Evolutionary conservation across 116 monocot genomes (phyloP), one percentile per base, ranked within the genome.

Genomic region (Cymodocea nodosa): DNA sequence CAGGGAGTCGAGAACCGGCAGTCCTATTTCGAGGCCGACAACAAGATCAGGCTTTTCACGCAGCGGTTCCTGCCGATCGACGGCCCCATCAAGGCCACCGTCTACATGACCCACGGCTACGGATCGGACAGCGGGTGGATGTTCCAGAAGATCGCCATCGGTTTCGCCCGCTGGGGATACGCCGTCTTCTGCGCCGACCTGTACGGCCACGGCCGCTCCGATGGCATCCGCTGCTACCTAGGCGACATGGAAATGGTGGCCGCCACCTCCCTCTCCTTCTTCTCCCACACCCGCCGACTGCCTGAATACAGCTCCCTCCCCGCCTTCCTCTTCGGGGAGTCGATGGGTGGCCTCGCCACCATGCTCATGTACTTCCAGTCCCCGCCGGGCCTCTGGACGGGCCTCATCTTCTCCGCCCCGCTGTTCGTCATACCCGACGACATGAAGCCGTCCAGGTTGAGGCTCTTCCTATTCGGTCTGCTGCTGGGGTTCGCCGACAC

Each of bases 51-150:
- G 39, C 76, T 94, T 76, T 94, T 89, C 73, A 94, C 94, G 67
- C 89, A 89, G 52, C 80, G 82, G 52, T 94, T 94, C 83, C 71
- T 72, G 54, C 90, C 94, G 1, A 51, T 81, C 63, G 77, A 80
- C 54, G 50, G 20, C 58, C 66, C 84, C 61, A 66, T 83, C 67
- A 94, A 85, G 77, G 94, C 65, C 60, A 62, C 79, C 66, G 90
- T 94, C 25, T 94, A 76, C 84, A 80, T 94, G 87, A 85, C 81
- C 73, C 94, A 94, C 77, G 94, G 94, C 65, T 94, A 94, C 71
- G 94, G 81, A 52, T 94, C 94, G 66, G 94, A 94, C 75, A 66
- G 78, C 75, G 80, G 82, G 72, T 94, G 94, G 94, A 72, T 94
- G 65, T 94, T 94, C 80, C 94, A 94, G 81, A 85, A 83, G 78